phyloP scores from a whole-genome alignment of 148 eudicot species.

The Chenopodium suecicum region DNA sequence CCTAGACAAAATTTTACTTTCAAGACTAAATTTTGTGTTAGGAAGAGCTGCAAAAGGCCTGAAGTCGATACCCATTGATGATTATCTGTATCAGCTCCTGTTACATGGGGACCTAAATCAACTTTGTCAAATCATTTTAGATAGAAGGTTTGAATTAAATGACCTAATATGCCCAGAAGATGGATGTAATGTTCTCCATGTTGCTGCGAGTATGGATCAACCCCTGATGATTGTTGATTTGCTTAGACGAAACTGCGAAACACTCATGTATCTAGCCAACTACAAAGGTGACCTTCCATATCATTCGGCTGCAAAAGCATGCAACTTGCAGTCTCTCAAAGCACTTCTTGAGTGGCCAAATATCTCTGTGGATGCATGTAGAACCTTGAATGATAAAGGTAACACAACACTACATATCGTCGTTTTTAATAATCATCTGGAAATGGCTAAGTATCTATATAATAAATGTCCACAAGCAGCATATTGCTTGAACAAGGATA shows the following conservation, averaged over 20 bases:
- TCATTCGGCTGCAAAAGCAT: neutral
- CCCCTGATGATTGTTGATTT: neutral
- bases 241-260: neutral
- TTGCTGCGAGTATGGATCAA: neutral
- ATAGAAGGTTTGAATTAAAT: neutral
- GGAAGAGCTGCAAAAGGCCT: neutral
- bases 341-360: neutral
- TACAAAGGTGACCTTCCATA: neutral
- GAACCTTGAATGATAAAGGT: neutral
- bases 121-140: neutral
- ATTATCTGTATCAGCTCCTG: neutral
- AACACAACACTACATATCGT: neutral
- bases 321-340: neutral
- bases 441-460: neutral
- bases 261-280: neutral
- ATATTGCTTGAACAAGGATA: neutral
- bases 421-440: neutral
- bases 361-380: neutral
- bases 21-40: neutral
- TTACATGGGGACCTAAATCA: neutral
- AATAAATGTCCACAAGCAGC: conserved; percentile 4
- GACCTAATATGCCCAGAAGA: neutral
- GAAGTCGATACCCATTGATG: neutral
- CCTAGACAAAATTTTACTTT: neutral
- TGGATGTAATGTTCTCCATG: neutral